phyloP scores from a whole-genome alignment of 202 grass and related monocot genomes.

The Dendrocalamus latiflorus region DNA sequence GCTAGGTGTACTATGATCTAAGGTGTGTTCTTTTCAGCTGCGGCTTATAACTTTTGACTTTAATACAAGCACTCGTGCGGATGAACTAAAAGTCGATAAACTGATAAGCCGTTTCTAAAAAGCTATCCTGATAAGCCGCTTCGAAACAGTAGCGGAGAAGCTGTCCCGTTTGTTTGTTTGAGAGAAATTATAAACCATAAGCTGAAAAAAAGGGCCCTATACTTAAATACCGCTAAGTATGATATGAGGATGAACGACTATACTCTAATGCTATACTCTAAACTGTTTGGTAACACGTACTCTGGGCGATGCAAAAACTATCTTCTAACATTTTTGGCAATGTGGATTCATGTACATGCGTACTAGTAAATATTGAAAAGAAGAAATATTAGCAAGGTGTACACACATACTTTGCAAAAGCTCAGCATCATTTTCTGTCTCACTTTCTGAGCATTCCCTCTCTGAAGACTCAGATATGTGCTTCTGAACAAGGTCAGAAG shows the following conservation, averaged over 20 bases:
- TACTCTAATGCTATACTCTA: slow-evolving; percentile 1
- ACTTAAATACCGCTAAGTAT: neutral
- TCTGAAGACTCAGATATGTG: slow-evolving; percentile 54
- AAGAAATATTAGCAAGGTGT: neutral
- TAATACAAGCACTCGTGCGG: no score
- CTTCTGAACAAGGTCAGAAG: slow-evolving; percentile 60
- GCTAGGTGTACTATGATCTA: neutral
- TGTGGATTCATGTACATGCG: neutral
- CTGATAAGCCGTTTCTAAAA: no score
- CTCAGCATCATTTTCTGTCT: slow-evolving; percentile 67
- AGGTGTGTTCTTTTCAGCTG: no score
- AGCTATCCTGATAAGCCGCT: no score
- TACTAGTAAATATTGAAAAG: slow-evolving; percentile 22
- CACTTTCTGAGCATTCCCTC: slow-evolving; percentile 60
- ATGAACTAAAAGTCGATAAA: no score
- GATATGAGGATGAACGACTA: neutral
- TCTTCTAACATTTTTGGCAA: neutral
- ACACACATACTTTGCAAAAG: slow-evolving; percentile 43
- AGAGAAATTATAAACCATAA: no score
- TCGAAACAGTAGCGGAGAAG: no score
- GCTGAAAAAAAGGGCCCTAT: no score
- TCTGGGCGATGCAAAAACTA: neutral
- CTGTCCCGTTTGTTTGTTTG: no score
- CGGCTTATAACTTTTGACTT: no score
- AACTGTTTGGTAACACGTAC: neutral